These are phyloP conservation scores for Hypholoma sublateritium DNA, from an alignment of 768 basidiomycete genomes.

Conservation along the genomic window DNA sequence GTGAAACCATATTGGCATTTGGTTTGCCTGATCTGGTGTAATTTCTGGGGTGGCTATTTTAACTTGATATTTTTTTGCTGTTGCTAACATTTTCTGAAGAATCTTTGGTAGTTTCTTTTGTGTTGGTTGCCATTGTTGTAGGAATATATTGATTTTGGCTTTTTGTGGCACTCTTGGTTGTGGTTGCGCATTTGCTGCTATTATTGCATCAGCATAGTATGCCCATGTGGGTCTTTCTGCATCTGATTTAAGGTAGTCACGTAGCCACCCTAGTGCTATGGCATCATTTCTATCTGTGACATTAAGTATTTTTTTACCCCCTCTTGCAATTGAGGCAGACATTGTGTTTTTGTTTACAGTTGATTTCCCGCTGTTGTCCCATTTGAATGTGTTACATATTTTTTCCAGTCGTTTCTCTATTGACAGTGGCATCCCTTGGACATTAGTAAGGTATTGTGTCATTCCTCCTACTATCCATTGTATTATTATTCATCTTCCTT, in stretches of 20 bases:
- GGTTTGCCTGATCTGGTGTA: neutral
- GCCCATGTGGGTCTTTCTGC: neutral
- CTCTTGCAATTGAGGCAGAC: neutral
- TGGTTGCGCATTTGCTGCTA: neutral
- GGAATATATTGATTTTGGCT: neutral
- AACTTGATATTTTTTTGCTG: neutral
- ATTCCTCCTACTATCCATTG: slow-evolving; percentile 21
- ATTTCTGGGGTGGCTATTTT: neutral
- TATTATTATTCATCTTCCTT: slow-evolving; percentile 19
- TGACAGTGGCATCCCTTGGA: slow-evolving; percentile 26
- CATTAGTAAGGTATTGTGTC: slow-evolving; percentile 24
- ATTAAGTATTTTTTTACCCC: neutral
- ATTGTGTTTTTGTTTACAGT: slow-evolving; percentile 17
- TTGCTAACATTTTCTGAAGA: neutral
- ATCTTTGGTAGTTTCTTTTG: neutral
- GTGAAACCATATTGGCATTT: neutral
- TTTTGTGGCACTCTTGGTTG: neutral
- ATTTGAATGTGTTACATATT: slow-evolving; percentile 20
- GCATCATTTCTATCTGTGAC: neutral
- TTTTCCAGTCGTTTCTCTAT: slow-evolving; percentile 20
- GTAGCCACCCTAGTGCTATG: neutral
- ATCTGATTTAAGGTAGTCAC: neutral
- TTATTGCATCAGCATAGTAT: neutral
- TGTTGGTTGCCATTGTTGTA: neutral
- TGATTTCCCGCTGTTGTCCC: slow-evolving; percentile 13